Base-by-base conservation (phyloP, 2,329 filamentous ascomycete species). In the Corynespora cassiicola region DNA sequence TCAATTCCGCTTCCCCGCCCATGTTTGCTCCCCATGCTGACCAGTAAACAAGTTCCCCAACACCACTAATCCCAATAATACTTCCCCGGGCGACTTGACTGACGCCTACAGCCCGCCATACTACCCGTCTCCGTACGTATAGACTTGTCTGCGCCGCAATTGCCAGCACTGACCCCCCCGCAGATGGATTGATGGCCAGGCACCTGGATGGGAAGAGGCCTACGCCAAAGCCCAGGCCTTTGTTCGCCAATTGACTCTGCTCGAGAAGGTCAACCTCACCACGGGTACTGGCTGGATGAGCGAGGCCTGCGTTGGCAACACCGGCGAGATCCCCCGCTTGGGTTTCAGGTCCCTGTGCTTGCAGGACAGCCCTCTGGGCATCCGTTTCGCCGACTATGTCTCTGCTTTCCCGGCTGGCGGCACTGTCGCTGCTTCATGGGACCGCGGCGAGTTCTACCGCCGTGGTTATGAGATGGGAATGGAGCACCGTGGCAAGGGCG, bases 221-320 rank as follows among this genome's bases (percentile, higher is more conserved):
- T 91, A 95, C 54, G 73, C 71, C 14, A 85, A 87, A 66, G 91
- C 91, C 1, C 82, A 81, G 52, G 81, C 77, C 3, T 92, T 96
- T 58, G 90, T 96, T 29, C 86, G 86, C 7, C 84, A 90, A 63
- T 72, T 96, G 70, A 95, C 90, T 1, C 76, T 96, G 22, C 63
- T 84, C 8, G 91, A 96, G 68, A 96, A 96, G 74, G 90, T 97
- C 69, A 97, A 97, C 68, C 68, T 99, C 50, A 97, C 92, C 3
- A 96, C 91, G 1, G 92, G 92, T 66, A 81, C 87, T 49, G 90
- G 90, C 81, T 92, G 72, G 67, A 83, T 53, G 25, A 60, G 61
- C 27, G 61, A 65, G 33, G 53, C 58, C 15, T 66, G 63, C 55
- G 89, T 95, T 9, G 90, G 90, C 45, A 86, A 94, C 54, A 67